Evolutionary conservation across 2,329 filamentous ascomycete genomes (phyloP).

Genomic region (Botrytis sinoallii): DNA sequence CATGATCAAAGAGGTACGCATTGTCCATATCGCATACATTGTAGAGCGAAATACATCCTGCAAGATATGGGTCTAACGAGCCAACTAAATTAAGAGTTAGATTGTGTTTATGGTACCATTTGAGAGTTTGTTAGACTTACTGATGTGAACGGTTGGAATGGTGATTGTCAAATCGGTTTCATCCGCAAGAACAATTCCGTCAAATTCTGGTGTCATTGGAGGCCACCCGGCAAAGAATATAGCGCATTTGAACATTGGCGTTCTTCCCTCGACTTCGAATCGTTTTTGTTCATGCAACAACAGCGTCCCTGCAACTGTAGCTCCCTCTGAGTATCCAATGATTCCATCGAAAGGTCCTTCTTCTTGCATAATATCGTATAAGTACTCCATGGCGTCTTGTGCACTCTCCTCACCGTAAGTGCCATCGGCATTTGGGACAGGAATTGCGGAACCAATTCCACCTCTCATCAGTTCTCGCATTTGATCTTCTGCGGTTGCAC

Average conservation of each 20-base stretch:
- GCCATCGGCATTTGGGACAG: slow-evolving; percentile 23
- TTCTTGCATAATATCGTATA: slow-evolving; percentile 45
- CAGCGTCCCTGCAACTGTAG: slow-evolving; percentile 53
- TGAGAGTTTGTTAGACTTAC: slow-evolving; percentile 14
- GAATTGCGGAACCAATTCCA: slow-evolving; percentile 17
- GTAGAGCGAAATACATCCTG: slow-evolving; percentile 60
- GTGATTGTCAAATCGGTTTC: slow-evolving; percentile 51
- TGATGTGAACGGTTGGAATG: slow-evolving; percentile 49
- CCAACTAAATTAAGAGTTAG: slow-evolving; percentile 43
- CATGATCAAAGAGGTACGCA: slow-evolving; percentile 61
- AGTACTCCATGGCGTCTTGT: slow-evolving; percentile 17
- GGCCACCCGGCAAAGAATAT: slow-evolving; percentile 55
- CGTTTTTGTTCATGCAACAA: slow-evolving; percentile 50
- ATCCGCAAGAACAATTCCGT: slow-evolving; percentile 50
- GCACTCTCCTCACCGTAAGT: slow-evolving; percentile 23
- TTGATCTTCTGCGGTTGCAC: slow-evolving; percentile 33
- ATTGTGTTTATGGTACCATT: not conserved
- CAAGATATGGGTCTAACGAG: slow-evolving; percentile 58
- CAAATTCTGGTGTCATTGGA: slow-evolving; percentile 46
- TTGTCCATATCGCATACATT: slow-evolving; percentile 62
- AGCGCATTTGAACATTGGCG: slow-evolving; percentile 42
- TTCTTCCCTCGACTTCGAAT: slow-evolving; percentile 36
- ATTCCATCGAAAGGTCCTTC: slow-evolving; percentile 51
- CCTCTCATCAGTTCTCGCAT: slow-evolving; percentile 32
- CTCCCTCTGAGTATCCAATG: slow-evolving; percentile 60